Evolutionary conservation across 1,284 basidiomycete species (phyloP), one percentile per base, ranked within the genome.

Genomic region (Austroboletus novae-zelandiae): DNA sequence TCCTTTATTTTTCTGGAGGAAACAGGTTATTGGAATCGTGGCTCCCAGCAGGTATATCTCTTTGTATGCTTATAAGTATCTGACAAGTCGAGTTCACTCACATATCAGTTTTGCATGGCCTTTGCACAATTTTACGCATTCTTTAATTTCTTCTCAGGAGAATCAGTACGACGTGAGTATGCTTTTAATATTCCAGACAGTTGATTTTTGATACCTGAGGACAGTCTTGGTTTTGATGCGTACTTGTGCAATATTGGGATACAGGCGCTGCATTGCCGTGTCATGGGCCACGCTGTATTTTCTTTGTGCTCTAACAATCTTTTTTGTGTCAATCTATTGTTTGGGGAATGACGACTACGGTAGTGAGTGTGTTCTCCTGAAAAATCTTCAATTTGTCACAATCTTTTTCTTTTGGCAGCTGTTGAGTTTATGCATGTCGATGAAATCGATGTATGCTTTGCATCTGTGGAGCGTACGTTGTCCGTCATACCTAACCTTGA

Each of bases 161-260:
- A 65, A 46, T 57, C 61, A 0, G 50, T 61, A 7, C 62, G 61
- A 4, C 40, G 62, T 64, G 42, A 56, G 62, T 37, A 17, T 1
- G 9, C 11, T 10, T 46, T 8, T 27, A 1, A 11, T 9, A 3
- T 11, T 14, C n/a, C n/a, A n/a, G n/a, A n/a, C n/a, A n/a, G n/a
- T n/a, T n/a, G n/a, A n/a, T n/a, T n/a, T 41, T n/a, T 43, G 17
- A 60, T 13, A 3, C 10, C 13, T 0, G 8, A 15, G 4, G 25
- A 5, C 29, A 65, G 62, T 64, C 13, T 45, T 64, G 32, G 63
- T 66, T 10, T 41, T 52, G 3, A 49, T 64, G 43, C 65, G 61
- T 11, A 40, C 61, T 9, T 60, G 59, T 47, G 55, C 64, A 25
- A 44, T 64, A 29, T 23, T 50, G 14, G 39, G 53, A 32, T 59